phyloP scores from a whole-genome alignment of 257 asterid species.

The Capsicum pubescens region DNA sequence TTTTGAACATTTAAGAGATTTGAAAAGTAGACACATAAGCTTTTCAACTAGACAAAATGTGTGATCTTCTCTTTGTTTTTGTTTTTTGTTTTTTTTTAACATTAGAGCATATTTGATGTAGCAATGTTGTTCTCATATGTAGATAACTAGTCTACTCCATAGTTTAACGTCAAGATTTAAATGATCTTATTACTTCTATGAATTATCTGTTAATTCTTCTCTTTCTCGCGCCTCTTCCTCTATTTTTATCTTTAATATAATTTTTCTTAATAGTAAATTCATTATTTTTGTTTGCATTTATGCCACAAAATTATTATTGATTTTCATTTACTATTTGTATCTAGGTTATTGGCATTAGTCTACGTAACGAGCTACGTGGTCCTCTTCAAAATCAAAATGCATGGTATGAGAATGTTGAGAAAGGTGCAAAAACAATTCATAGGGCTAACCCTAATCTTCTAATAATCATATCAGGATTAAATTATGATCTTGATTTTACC shows the following conservation, averaged over 20 bases:
- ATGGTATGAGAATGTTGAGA: slow-evolving; percentile 50
- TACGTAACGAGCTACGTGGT: slow-evolving; percentile 72
- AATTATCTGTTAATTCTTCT: too few species aligned
- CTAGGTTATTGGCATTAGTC: slow-evolving; percentile 64
- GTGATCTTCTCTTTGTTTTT: too few species aligned
- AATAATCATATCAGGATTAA: slow-evolving; percentile 53
- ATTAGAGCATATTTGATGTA: too few species aligned
- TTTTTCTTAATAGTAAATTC: not conserved
- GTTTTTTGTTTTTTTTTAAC: too few species aligned
- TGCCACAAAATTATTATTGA: not conserved
- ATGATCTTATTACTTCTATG: too few species aligned
- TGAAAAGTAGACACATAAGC: not conserved
- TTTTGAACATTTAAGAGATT: not conserved
- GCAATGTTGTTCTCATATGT: too few species aligned
- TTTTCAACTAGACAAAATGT: not conserved
- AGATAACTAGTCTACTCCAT: too few species aligned
- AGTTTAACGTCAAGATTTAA: too few species aligned
- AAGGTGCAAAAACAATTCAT: slow-evolving; percentile 52
- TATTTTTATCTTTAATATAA: too few species aligned
- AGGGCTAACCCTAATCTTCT: slow-evolving; percentile 50
- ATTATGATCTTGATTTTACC: slow-evolving; percentile 45
- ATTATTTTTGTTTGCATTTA: not conserved
- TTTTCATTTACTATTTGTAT: not conserved
- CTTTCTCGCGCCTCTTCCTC: too few species aligned
- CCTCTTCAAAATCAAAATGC: slow-evolving; percentile 44